These are phyloP conservation scores for Aspergillus fijiensis DNA, from an alignment of 2,329 filamentous ascomycete species.

Conservation along the genomic window DNA sequence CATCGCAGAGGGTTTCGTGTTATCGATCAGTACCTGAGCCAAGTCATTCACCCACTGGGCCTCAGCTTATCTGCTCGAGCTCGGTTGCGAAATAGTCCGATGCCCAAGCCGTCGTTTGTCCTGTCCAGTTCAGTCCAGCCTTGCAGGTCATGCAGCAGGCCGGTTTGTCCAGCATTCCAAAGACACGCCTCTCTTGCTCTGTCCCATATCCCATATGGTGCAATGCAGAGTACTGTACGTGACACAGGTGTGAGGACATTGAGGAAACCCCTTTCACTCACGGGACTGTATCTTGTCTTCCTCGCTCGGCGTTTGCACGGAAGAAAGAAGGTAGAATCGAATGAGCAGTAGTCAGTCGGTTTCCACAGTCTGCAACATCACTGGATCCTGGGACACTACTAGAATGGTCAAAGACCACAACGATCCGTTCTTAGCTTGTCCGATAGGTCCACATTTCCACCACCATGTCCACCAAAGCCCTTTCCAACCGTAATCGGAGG, in stretches of 20 bases:
- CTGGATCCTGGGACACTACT: neutral
- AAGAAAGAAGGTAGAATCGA: neutral
- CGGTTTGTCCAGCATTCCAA: neutral
- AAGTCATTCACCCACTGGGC: neutral
- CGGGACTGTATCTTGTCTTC: neutral
- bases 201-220: neutral
- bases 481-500: neutral
- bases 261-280: neutral
- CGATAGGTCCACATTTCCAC: neutral
- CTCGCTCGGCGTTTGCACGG: neutral
- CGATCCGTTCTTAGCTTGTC: neutral
- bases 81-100: neutral
- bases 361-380: neutral
- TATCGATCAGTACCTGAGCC: neutral
- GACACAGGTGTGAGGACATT: too few species aligned
- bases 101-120: neutral
- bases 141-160: neutral
- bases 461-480: neutral
- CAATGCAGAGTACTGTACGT: too few species aligned
- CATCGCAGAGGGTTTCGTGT: neutral
- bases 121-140: neutral
- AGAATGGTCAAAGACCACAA: neutral
- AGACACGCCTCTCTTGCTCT: neutral
- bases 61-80: neutral
- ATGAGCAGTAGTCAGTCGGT: neutral